These are phyloP conservation scores for Ceratocystiopsis brevicomis DNA, from an alignment of 2,329 filamentous ascomycete genomes.

Conservation along the genomic window DNA sequence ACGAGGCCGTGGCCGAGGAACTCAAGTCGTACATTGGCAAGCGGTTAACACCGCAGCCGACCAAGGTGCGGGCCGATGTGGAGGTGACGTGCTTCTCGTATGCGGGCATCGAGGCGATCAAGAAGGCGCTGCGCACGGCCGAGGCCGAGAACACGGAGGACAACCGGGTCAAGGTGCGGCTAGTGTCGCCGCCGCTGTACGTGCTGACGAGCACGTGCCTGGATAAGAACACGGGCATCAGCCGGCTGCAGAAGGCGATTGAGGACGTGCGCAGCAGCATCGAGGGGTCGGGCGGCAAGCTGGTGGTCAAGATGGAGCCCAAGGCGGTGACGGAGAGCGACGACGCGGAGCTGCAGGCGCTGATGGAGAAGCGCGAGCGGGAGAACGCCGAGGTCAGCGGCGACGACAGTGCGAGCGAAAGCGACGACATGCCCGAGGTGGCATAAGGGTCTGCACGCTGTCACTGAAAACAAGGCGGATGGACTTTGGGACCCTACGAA, in stretches of 20 bases:
- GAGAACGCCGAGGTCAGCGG: constrained; percentile 97
- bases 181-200: constrained; percentile 94
- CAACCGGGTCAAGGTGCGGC: constrained; percentile 91
- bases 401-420: constrained; percentile 90
- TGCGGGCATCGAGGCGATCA: constrained; percentile 96
- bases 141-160: constrained; percentile 85
- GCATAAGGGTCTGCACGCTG: constrained; percentile 11
- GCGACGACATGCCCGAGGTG: constrained; percentile 56
- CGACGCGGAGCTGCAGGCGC: constrained; percentile 84
- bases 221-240: constrained; percentile 77
- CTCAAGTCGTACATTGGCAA: constrained; percentile 92
- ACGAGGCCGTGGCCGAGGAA: constrained; percentile 68
- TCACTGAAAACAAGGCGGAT: too few relatives aligned
- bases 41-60: constrained; percentile 92
- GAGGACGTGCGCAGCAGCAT: constrained; percentile 71
- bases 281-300: constrained; percentile 54
- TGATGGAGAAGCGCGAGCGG: constrained; percentile 97
- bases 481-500: too few relatives aligned
- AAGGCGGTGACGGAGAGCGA: constrained; percentile 99
- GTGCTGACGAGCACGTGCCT: constrained; percentile 89
- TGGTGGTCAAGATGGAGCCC: constrained; percentile 91
- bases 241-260: constrained; percentile 73
- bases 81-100: constrained; percentile 93
- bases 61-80: constrained; percentile 93
- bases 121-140: constrained; percentile 74